Evolutionary conservation across 306 rosid species (phyloP), one percentile per base, ranked within the genome.

Genomic region (Fragaria iinumae): DNA sequence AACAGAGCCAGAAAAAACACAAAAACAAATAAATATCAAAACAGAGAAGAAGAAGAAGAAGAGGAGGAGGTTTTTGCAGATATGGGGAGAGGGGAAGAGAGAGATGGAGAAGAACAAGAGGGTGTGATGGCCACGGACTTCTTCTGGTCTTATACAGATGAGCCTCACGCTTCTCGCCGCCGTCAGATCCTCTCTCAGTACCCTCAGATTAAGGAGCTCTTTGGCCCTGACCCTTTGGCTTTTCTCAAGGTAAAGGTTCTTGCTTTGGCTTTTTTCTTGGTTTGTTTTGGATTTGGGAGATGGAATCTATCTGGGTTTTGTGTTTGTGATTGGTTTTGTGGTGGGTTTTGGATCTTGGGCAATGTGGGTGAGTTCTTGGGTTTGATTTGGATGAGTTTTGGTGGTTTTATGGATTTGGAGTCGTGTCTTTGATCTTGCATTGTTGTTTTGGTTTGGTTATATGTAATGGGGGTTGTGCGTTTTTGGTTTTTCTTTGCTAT

Each of bases 81-180:
- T 36, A 41, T 53, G 29, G 62, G 55, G 57, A 6, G n/a, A 71
- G 36, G 25, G 0, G 9, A 11, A 9, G 66, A 52, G 75, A 77
- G 59, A 77, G 32, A 72, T 67, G 88, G 69, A 67, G 85, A 72
- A 8, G 75, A 65, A 36, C 34, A 13, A 60, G 66, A 75, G n/a
- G 97, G 89, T 5, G 88, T 81, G 34, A 87, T 87, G 92, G 86
- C 97, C 0, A 87, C 81, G 0, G 96, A 89, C 77, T 94, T 94
- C 82, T 91, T 94, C 80, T 94, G 98, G 97, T 90, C 98, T 0
- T 94, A 90, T 81, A 89, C 96, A 2, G 98, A 94, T 8, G 97
- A 94, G 80, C 98, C 98, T 44, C 98, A 92, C 71, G 95, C 96
- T 68, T 80, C 96, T 23, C 87, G 97, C 65, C 92, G 98, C 39